phyloP scores from a whole-genome alignment of 2,329 filamentous ascomycete genomes.

The Fusarium goolgardi region DNA sequence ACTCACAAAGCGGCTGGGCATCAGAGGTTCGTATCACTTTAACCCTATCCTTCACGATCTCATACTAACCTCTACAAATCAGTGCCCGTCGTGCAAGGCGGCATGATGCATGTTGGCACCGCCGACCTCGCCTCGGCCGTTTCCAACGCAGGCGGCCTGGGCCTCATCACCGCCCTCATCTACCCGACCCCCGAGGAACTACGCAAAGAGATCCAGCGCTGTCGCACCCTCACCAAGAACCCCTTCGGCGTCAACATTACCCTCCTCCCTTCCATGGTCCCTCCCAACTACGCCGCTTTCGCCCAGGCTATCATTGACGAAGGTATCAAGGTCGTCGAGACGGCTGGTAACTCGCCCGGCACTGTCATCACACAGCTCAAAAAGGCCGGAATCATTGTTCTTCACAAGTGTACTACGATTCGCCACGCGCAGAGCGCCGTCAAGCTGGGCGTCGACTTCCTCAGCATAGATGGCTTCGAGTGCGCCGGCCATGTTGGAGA shows the following conservation, averaged over 20 bases:
- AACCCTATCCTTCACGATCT: too few species aligned
- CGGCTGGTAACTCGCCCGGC: constrained; percentile 87
- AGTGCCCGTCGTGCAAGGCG: constrained; percentile 87
- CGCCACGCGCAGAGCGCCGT: constrained; percentile 90
- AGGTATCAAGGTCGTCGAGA: constrained; percentile 91
- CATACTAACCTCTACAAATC: constrained; percentile 17
- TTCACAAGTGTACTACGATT: constrained; percentile 99
- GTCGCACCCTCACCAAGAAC: constrained; percentile 79
- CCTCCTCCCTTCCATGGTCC: constrained; percentile 86
- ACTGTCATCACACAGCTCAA: constrained; percentile 93
- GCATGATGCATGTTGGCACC: constrained; percentile 89
- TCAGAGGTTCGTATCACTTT: constrained; percentile 56
- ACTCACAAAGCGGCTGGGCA: constrained; percentile 68
- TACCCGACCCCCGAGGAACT: constrained; percentile 93
- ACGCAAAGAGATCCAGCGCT: constrained; percentile 90
- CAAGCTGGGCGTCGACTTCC: constrained; percentile 95
- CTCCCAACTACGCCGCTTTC: constrained; percentile 92
- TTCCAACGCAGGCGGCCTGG: constrained; percentile 83
- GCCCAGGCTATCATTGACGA: constrained; percentile 94
- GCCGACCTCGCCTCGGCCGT: constrained; percentile 82
- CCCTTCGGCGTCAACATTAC: constrained; percentile 97
- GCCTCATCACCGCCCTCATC: constrained; percentile 87
- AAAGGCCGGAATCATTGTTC: constrained; percentile 77
- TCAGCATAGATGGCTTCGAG: constrained; percentile 97
- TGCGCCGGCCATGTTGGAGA: constrained; percentile 92